phyloP scores from a whole-genome alignment of 2,329 filamentous ascomycete genomes.

The Alternaria metachromatica region DNA sequence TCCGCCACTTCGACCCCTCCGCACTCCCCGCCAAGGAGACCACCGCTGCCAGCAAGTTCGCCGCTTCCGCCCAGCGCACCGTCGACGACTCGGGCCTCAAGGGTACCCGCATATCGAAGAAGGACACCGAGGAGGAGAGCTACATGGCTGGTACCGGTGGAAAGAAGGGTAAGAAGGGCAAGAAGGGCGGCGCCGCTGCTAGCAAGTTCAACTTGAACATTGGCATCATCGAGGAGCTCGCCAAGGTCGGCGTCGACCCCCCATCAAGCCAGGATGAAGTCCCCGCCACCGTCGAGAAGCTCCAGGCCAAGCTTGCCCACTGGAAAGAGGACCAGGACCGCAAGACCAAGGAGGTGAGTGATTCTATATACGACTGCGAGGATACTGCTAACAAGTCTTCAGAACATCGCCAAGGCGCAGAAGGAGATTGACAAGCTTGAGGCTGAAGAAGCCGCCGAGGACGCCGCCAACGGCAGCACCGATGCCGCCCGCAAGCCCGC shows the following conservation, averaged over 20 bases:
- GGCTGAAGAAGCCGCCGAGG: conserved; percentile 68
- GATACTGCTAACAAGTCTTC: conserved; percentile 17
- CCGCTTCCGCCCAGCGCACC: conserved; percentile 77
- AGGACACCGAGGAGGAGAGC: conserved; percentile 86
- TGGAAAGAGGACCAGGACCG: conserved; percentile 91
- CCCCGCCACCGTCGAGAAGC: conserved; percentile 79
- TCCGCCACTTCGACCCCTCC: conserved; percentile 88
- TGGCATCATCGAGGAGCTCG: conserved; percentile 88
- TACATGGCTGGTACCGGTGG: conserved; percentile 76
- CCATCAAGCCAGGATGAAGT: conserved; percentile 87
- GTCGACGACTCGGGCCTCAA: conserved; percentile 85
- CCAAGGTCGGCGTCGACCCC: conserved; percentile 82
- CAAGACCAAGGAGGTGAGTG: conserved; percentile 86
- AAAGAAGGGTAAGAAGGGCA: conserved; percentile 89
- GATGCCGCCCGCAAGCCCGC: conserved; percentile 63
- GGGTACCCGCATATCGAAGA: conserved; percentile 82
- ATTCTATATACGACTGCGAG: background rate
- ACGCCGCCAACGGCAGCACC: conserved; percentile 57
- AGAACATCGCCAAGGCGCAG: conserved; percentile 98
- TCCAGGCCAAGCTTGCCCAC: conserved; percentile 86
- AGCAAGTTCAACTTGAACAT: conserved; percentile 84
- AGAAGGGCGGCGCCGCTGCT: conserved; percentile 72
- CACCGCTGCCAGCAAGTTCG: conserved; percentile 68
- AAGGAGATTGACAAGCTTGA: conserved; percentile 89
- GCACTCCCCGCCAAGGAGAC: conserved; percentile 68